These are phyloP conservation scores for Coemansia sp. DNA, from an alignment of 192 early-diverging fungal species.

Conservation along the genomic window DNA sequence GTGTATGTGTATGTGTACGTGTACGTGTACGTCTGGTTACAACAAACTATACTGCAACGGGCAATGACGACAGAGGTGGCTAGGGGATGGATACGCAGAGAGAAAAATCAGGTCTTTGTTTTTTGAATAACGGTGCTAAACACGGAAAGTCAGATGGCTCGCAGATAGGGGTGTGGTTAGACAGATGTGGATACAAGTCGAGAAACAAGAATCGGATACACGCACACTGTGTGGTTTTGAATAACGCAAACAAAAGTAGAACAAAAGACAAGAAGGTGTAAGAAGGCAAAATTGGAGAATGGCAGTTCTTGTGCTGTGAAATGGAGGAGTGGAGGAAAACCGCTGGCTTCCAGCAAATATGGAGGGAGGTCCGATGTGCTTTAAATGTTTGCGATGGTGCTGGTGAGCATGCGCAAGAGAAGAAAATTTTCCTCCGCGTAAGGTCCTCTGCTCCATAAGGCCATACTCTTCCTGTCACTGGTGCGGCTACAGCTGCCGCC, in stretches of 20 bases:
- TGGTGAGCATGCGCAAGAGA: constrained; percentile 11
- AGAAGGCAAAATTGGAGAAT: constrained; percentile 1
- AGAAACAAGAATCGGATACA: background rate
- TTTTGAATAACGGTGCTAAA: constrained; percentile 2
- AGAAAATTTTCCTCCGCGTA: constrained; percentile 15
- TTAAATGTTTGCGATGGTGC: constrained; percentile 15
- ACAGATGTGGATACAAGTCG: background rate
- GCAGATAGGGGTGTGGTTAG: background rate
- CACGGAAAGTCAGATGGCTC: background rate
- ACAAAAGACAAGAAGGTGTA: background rate
- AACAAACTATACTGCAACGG: background rate
- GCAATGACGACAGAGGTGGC: background rate
- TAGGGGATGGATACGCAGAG: background rate
- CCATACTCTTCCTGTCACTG: background rate
- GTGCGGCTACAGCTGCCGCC: background rate
- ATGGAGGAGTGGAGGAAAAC: constrained; percentile 1
- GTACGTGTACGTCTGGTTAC: background rate
- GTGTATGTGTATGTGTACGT: background rate
- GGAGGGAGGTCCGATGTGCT: constrained; percentile 17
- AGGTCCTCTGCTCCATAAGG: background rate
- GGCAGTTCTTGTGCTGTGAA: background rate
- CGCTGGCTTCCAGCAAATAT: background rate
- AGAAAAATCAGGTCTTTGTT: background rate
- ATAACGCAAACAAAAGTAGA: background rate
- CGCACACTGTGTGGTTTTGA: background rate